Evolutionary conservation across 139 green algal genomes (phyloP).

Genomic region (Volvox reticuliferus): DNA sequence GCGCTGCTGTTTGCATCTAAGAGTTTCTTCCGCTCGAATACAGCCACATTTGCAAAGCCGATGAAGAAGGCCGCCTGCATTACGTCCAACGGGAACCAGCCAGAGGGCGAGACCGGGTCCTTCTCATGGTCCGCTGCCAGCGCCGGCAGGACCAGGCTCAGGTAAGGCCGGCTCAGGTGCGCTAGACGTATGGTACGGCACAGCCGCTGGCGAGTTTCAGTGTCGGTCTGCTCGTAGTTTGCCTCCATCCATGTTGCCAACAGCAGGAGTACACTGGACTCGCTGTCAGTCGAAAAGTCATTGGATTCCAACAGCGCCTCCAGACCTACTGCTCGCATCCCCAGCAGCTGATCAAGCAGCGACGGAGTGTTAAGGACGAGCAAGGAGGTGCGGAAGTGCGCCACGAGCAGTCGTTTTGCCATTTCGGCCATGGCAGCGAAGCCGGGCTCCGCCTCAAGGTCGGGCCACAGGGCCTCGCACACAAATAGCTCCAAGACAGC

Average conservation of each 20-base stretch:
- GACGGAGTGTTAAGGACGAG: not conserved
- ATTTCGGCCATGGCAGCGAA: not conserved
- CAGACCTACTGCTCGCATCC: not conserved
- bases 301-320: not conserved
- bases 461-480: not conserved
- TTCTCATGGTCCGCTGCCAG: not conserved
- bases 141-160: not conserved
- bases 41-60: not conserved
- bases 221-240: not conserved
- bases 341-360: not conserved
- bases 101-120: not conserved
- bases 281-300: constrained; percentile 9
- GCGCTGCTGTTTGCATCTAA: not conserved
- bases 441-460: not conserved
- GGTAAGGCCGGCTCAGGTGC: constrained; percentile 23
- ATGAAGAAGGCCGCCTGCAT: not conserved
- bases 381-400: not conserved
- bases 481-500: not conserved
- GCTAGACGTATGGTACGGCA: constrained; percentile 2
- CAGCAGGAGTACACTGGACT: constrained; percentile 14
- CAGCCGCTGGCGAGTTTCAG: not conserved
- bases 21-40: not conserved
- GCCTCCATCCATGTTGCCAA: constrained; percentile 8
- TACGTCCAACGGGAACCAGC: not conserved
- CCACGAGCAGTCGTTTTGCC: not conserved